Conservation (phyloP, 2,329 filamentous ascomycete genomes). For the Chalaropsis ovoidea region DNA sequence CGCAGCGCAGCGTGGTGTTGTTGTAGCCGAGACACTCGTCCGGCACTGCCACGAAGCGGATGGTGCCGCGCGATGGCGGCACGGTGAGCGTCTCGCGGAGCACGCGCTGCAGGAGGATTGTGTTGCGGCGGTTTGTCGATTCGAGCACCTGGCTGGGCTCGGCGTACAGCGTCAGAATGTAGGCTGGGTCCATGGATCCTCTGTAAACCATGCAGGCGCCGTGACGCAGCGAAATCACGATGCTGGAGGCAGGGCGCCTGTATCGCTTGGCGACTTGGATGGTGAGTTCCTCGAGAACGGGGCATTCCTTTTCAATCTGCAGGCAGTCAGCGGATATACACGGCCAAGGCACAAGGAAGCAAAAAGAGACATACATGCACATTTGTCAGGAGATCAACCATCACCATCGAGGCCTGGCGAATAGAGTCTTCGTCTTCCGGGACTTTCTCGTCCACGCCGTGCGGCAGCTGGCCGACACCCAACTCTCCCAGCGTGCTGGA, state of each 20-base stretch:
- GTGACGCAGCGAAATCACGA: constrained; percentile 68
- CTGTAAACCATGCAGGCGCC: constrained; percentile 64
- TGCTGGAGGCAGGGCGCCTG: constrained; percentile 59
- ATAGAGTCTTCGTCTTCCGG: constrained; percentile 4
- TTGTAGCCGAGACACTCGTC: constrained; percentile 65
- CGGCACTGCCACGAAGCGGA: constrained; percentile 59
- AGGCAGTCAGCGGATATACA: background rate
- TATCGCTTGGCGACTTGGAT: constrained; percentile 65
- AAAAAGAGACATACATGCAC: constrained; percentile 22
- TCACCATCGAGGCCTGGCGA: constrained; percentile 14
- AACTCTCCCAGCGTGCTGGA: constrained; percentile 3
- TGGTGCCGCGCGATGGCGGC: constrained; percentile 52
- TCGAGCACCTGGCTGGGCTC: constrained; percentile 59
- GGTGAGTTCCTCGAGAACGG: constrained; percentile 63
- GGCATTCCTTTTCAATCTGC: constrained; percentile 64
- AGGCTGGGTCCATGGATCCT: constrained; percentile 67
- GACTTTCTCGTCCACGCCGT: background rate
- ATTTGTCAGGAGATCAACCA: constrained; percentile 19
- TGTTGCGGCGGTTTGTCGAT: constrained; percentile 70
- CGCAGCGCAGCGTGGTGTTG: constrained; percentile 57
- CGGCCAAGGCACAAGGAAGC: constrained; percentile 28
- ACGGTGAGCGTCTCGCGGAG: constrained; percentile 63
- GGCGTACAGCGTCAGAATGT: constrained; percentile 63
- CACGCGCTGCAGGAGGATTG: constrained; percentile 64
- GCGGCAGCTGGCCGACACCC: background rate